These are phyloP conservation scores for Yamadazyma aaseri DNA, from an alignment of 1,139 yeast genomes.

Conservation along the genomic window DNA sequence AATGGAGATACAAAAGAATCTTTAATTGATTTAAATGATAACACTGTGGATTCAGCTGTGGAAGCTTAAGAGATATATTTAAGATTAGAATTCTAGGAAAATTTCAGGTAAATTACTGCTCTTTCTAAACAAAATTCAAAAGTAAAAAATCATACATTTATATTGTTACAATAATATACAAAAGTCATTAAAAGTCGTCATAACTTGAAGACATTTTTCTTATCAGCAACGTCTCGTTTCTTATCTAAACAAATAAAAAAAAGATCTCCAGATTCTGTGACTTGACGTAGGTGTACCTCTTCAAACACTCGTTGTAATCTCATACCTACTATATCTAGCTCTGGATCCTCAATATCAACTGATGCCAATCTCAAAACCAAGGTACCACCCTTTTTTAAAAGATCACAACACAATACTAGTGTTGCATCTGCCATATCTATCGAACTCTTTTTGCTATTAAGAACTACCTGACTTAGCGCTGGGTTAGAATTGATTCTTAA, in stretches of 20 bases:
- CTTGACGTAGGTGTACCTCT: slow-evolving; percentile 38
- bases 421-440: slow-evolving; percentile 90
- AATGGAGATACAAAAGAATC: slow-evolving; percentile 4
- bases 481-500: slow-evolving; percentile 27
- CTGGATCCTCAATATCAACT: slow-evolving; percentile 51
- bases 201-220: slow-evolving; percentile 40
- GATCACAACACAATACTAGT: slow-evolving; percentile 66
- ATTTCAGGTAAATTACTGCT: slow-evolving; percentile 2
- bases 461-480: slow-evolving; percentile 26
- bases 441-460: slow-evolving; percentile 27
- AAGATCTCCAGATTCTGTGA: slow-evolving; percentile 43
- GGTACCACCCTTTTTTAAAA: slow-evolving; percentile 66
- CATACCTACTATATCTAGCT: slow-evolving; percentile 56
- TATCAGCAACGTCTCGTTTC: slow-evolving; percentile 41
- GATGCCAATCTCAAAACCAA: slow-evolving; percentile 72
- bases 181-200: slow-evolving; percentile 3
- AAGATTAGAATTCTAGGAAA: not conserved
- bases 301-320: slow-evolving; percentile 61
- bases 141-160: not conserved
- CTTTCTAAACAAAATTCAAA: too few species aligned
- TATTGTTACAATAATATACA: slow-evolving; percentile 1
- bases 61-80: slow-evolving; percentile 5
- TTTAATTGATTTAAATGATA: slow-evolving; percentile 28
- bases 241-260: slow-evolving; percentile 67
- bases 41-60: slow-evolving; percentile 3